Conservation (phyloP, 202 grass and related monocot genomes). For the Digitaria exilis region DNA sequence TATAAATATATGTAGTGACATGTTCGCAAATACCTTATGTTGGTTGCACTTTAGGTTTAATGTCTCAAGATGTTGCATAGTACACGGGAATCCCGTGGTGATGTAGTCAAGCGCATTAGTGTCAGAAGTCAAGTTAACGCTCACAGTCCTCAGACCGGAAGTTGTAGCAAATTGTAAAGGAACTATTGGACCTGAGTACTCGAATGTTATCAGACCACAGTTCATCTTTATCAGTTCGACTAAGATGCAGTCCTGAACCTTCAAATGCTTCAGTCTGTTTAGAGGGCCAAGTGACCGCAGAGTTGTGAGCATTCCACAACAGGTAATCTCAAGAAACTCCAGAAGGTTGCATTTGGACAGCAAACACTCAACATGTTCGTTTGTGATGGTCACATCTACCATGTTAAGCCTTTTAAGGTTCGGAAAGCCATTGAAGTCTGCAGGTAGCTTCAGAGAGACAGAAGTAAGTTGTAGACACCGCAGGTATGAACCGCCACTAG, state of each 20-base stretch:
- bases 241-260: background rate
- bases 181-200: background rate
- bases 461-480: no score
- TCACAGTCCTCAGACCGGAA: background rate
- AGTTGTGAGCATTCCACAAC: background rate
- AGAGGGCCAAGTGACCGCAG: background rate
- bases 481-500: no score
- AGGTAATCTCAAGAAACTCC: constrained; percentile 17
- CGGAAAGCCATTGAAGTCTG: background rate
- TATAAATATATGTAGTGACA: background rate
- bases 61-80: background rate
- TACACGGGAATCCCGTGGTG: background rate
- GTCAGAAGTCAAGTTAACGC: no score
- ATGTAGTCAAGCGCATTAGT: constrained; percentile 17
- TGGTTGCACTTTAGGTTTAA: background rate
- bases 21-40: background rate
- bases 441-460: background rate
- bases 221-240: background rate
- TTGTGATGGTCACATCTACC: background rate
- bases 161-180: background rate
- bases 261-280: background rate
- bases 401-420: background rate
- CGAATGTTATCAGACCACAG: background rate
- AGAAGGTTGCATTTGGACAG: background rate
- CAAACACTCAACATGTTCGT: background rate